Conservation (phyloP, 2,329 filamentous ascomycete species). For the Epichloe amarillans region DNA sequence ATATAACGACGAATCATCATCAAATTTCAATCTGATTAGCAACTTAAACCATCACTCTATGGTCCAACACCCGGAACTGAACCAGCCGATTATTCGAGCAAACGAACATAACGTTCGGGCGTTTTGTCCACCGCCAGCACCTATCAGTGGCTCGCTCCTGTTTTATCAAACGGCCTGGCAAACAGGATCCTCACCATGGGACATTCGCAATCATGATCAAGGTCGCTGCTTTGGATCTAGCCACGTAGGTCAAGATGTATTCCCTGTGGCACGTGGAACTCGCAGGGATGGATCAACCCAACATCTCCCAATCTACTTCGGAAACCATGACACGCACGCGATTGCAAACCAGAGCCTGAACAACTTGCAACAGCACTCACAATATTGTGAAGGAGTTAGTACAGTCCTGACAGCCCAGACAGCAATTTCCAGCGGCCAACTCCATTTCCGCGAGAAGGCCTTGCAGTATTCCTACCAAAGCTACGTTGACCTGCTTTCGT, state of each 20-base stretch:
- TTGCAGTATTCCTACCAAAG: constrained; percentile 57
- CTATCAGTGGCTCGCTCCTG: constrained; percentile 17
- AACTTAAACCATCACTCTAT: constrained; percentile 1
- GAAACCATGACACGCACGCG: not conserved
- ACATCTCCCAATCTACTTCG: not conserved
- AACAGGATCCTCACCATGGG: constrained; percentile 5
- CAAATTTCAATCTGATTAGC: not conserved
- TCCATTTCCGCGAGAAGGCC: constrained; percentile 50
- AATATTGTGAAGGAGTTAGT: not conserved
- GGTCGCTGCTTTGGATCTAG: not conserved
- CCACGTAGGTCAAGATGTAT: not conserved
- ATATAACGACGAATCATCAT: not conserved
- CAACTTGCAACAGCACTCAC: not conserved
- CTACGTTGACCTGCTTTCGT: constrained; percentile 57
- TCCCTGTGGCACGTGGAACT: not conserved
- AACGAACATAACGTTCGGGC: constrained; percentile 25
- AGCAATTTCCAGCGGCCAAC: not conserved
- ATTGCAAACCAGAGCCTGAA: not conserved
- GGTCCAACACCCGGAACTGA: constrained; percentile 9
- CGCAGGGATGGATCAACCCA: not conserved
- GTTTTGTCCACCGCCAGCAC: constrained; percentile 23
- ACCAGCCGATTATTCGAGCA: constrained; percentile 21
- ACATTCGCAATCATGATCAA: constrained; percentile 2
- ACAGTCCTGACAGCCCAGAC: not conserved
- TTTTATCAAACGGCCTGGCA: constrained; percentile 17